Evolutionary conservation across 2,329 filamentous ascomycete species (phyloP).

Genomic region (Penicillium occitanis): DNA sequence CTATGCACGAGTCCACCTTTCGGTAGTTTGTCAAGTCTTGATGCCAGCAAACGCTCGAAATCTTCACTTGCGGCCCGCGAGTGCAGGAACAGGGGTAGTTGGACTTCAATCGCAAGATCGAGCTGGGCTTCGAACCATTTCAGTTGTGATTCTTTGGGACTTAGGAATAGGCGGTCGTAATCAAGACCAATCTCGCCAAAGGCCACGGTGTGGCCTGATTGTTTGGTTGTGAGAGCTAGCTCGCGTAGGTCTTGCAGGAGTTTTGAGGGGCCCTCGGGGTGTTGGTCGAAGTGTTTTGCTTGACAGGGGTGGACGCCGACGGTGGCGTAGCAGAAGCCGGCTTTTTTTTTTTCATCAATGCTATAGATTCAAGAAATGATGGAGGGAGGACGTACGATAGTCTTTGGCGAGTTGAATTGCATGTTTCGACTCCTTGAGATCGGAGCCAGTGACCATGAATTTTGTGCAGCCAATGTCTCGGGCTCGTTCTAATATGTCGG

Average conservation of each 20-base stretch:
- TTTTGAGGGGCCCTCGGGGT: conserved; percentile 47
- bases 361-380: conserved; percentile 4
- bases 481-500: conserved; percentile 75
- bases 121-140: conserved; percentile 84
- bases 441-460: conserved; percentile 90
- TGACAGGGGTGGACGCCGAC: conserved; percentile 93
- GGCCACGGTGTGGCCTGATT: conserved; percentile 64
- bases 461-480: conserved; percentile 77
- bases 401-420: conserved; percentile 71
- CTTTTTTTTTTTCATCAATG: conserved; percentile 42
- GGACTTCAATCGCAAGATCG: conserved; percentile 70
- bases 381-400: conserved; percentile 62
- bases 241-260: conserved; percentile 59
- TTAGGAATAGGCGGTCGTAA: conserved; percentile 87
- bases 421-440: conserved; percentile 72
- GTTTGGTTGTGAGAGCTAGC: conserved; percentile 62
- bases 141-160: conserved; percentile 73
- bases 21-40: conserved; percentile 64
- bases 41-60: conserved; percentile 71
- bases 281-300: conserved; percentile 71
- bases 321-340: conserved; percentile 81
- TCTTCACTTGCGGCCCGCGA: conserved; percentile 83
- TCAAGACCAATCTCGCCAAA: conserved; percentile 96
- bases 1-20: conserved; percentile 85
- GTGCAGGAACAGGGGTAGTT: conserved; percentile 88